Percentiles rank a stretch among this genome's conserved stretches.
Evolutionary conservation across 2,329 filamentous ascomycete genomes (phyloP).

Genomic region (Aspergillus pseudonomiae): DNA sequence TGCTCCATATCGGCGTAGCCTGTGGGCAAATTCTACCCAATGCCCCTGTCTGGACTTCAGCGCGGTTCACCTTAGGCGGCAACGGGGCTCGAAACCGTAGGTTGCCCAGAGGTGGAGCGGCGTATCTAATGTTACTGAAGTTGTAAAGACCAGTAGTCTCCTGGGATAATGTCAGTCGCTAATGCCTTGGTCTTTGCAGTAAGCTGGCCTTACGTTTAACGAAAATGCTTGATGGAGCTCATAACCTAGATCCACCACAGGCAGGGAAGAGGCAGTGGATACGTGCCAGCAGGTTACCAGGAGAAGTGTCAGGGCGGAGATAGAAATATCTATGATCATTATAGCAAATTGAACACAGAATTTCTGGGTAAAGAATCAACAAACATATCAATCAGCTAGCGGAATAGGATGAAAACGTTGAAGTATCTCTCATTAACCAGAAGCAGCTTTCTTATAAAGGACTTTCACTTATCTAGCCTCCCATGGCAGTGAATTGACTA

Average conservation of each 20-base stretch:
- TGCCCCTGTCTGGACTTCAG: constrained; percentile 50
- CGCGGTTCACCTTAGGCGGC: constrained; percentile 46
- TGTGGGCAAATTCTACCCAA: constrained; percentile 50
- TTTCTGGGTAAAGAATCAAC: too few relatives aligned
- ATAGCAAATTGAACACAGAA: not conserved
- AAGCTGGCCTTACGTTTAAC: constrained; percentile 19
- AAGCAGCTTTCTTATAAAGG: not conserved
- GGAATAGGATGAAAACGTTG: not conserved
- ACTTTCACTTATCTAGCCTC: too few relatives aligned
- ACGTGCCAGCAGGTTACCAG: not conserved
- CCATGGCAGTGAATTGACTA: not conserved
- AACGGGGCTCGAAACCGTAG: constrained; percentile 55
- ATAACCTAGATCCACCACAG: constrained; percentile 55
- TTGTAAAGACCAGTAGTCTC: constrained; percentile 52
- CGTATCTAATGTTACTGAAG: constrained; percentile 62
- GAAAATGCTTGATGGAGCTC: constrained; percentile 52
- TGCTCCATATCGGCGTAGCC: constrained; percentile 49
- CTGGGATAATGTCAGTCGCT: constrained; percentile 22
- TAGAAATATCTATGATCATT: not conserved
- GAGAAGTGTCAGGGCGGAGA: not conserved
- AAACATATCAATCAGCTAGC: not conserved
- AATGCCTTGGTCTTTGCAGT: not conserved
- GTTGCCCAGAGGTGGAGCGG: constrained; percentile 55
- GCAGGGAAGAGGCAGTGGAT: not conserved
- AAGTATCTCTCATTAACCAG: not conserved